Evolutionary conservation across 345 rosid species (phyloP), one percentile per base, ranked within the genome.

Genomic region (Microthlaspi erraticum): DNA sequence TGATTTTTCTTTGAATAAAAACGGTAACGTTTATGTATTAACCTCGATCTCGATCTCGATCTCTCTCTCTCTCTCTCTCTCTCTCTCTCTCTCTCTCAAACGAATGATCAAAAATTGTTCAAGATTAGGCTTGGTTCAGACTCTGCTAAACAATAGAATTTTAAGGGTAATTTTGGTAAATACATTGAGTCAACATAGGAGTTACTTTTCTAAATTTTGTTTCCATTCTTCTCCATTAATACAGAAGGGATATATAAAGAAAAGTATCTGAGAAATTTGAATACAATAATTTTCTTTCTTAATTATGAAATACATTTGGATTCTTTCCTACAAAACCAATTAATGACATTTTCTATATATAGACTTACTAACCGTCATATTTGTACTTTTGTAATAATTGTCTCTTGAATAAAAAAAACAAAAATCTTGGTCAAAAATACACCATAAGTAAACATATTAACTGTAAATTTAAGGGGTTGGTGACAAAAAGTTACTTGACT

Each of bases 301-400:
- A 31, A 16, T 44, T 41, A 9, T 2, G 12, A 19, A 3, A 48
- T 32, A 45, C 66, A 45, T 31, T 31, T 62, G 16, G 33, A 18
- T 63, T 46, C 12, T 18, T 63, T 16, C 3, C 39, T 29, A 6
- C 8, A 31, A 44, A 62, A 44, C 10, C 5, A 1, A 2, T 44
- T 44, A 44, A 7, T 6, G 18, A 43, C 8, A 6, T n/a, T 43
- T n/a, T 43, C 16, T 48, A 12, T 39, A 39, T 12, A 10, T 56
- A 3, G 5, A 32, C 32, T 45, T 6, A 32, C 5, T 9, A 62
- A 18, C 17, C 0, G 8, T 45, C 54, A 32, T 6, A 10, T 45
- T 50, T 51, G 38, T 51, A 37, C 13, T 14, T 50, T 65, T 37
- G 26, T n/a, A n/a, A n/a, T n/a, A n/a, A n/a, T n/a, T n/a, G n/a